Base-by-base conservation (phyloP, 176 grass and related monocot species). In the Aegilops bicornis region DNA sequence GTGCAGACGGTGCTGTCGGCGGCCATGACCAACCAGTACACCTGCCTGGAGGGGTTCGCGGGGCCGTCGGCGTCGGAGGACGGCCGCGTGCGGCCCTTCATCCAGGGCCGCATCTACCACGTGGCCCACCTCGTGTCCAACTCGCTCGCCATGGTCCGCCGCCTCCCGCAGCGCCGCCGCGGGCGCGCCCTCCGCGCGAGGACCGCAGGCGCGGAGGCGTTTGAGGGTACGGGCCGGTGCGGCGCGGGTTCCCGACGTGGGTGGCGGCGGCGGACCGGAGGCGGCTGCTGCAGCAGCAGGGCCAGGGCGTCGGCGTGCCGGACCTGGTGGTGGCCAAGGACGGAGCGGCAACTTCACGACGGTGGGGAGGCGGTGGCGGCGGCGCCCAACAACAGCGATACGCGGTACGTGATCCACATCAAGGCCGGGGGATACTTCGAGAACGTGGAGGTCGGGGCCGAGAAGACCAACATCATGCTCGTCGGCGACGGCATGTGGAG, bases 1-100 rank as follows among this genome's bases (percentile, higher is more conserved):
- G 90, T 92, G 27, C 87, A 94, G 88, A 95, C 93, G 36, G 93
- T 92, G 84, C 91, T 98, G 13, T 95, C 93, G 7, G 96, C 89
- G 3, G 96, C 96, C 4, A 79, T 95, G 73, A 98, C 96, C 0
- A 98, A 98, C 88, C 96, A 95, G 90, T 95, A 94, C 81, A 98
- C 96, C 19, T 98, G 96, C 83, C 91, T 98, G 20, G 91, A 95
- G 4, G 96, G 93, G 16, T 95, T 95, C 83, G 64, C 84, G 14
- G 86, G 81, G 1, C 89, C 90, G 13, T 83, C 84, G 16, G 78
- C 39, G 10, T 85, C 37, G 23, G 91, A 87, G 30, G 89, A 88
- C 61, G 88, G 90, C 0, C 91, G 93, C 64, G 94, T 96, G 11
- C 88, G 87, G 37, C 91, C 95, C 2, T 95, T 52, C 83, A 86